Percentiles rank a stretch among this genome's conserved stretches.
Conservation (phyloP, 805 yeast genomes). For the Groenewaldozyma salmanticensis region DNA sequence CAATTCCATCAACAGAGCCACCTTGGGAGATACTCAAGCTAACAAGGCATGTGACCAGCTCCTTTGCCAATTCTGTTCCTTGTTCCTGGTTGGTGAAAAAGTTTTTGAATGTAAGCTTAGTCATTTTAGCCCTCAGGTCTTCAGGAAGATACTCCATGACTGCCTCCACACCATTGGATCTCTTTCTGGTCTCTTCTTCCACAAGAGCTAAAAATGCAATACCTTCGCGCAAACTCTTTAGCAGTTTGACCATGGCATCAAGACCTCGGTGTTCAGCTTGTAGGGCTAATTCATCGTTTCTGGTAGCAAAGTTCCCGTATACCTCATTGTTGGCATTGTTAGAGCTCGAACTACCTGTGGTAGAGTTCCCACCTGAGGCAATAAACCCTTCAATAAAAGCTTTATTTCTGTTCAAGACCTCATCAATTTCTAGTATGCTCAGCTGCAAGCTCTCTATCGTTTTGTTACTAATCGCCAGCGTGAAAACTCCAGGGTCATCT, state of each 20-base stretch:
- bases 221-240: constrained; percentile 78
- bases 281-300: constrained; percentile 25
- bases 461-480: constrained; percentile 13
- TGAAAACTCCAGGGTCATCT: constrained; percentile 4
- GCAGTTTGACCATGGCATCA: constrained; percentile 61
- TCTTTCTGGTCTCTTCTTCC: constrained; percentile 49
- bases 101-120: constrained; percentile 60
- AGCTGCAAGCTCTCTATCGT: constrained; percentile 23
- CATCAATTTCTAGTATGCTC: constrained; percentile 25
- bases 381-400: constrained; percentile 34
- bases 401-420: constrained; percentile 35
- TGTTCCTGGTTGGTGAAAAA: constrained; percentile 57
- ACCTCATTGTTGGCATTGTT: constrained; percentile 18
- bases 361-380: constrained; percentile 21
- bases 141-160: constrained; percentile 59
- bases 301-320: constrained; percentile 17
- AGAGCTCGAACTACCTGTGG: constrained; percentile 3
- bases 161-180: constrained; percentile 43
- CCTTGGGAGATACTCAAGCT: constrained; percentile 84
- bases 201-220: constrained; percentile 77
- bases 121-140: constrained; percentile 59
- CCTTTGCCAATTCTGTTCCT: constrained; percentile 63
- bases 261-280: constrained; percentile 91
- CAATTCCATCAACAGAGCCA: constrained; percentile 85
- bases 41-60: constrained; percentile 78